Evolutionary conservation across 2,329 filamentous ascomycete species (phyloP), one percentile per base, ranked within the genome.

Genomic region (Diaporthe humulicola): DNA sequence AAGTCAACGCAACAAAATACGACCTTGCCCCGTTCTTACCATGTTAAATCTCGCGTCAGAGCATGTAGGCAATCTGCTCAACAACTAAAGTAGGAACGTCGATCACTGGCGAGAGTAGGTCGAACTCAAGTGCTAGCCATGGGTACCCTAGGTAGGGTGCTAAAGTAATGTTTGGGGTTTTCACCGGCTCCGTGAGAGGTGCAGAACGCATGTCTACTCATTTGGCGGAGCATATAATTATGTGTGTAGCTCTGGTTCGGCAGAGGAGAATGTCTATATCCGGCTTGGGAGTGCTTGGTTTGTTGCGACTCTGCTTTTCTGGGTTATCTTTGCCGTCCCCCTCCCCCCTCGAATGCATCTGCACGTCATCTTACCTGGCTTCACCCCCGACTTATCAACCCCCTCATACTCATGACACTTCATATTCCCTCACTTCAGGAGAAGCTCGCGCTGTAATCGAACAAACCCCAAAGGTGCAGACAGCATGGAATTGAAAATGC

Each of bases 281-380:
- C 45, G 45, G 64, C 30, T 17, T 22, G 28, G 1, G 9, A 52
- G 22, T 6, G 14, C 15, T 52, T 67, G 30, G 14, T 22, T 19
- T 19, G 25, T 3, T 22, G 30, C 7, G 54, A 6, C 14, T 28
- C 30, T 38, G 36, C 8, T 66, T 38, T 17, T 38, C 6, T 36
- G 19, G 40, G 61, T 9, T 36, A 4, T 64, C 10, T 38, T 25
- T 67, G 45, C 61, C 30, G 30, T 52, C 42, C 45, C 42, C 22
- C 45, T 50, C 25, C 12, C 22, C 5, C 40, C 1, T 38, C 30
- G 14, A 25, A 36, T 52, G 30, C 30, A 67, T 36, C 42, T 67
- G 28, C 42, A 67, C 33, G 30, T 67, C 61, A 67, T 33, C 61
- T 17, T 50, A 50, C 38, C 45, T 52, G 45, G 9, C 61, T 50